A percentile compares a stretch with the other conserved stretches of the same genome.
Evolutionary conservation across 2,329 filamentous ascomycete genomes (phyloP).

Genomic region (Aaosphaeria arxii): DNA sequence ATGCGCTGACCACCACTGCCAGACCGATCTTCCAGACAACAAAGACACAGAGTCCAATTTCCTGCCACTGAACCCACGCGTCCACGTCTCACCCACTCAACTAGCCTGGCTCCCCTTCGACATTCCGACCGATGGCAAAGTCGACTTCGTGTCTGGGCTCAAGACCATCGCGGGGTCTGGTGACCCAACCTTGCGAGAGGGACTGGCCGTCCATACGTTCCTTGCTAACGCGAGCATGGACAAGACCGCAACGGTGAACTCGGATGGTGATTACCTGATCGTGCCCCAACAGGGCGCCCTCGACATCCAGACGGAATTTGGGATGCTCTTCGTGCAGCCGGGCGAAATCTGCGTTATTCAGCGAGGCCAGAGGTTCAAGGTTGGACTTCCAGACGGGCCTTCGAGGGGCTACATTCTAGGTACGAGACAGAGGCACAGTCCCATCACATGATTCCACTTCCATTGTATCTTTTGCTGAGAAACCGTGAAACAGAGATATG

Average conservation of each 20-base stretch:
- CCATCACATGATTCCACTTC: background rate
- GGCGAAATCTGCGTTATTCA: conserved; percentile 77
- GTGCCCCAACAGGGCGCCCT: conserved; percentile 72
- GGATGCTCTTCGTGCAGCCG: conserved; percentile 69
- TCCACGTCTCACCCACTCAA: conserved; percentile 37
- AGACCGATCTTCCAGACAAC: conserved; percentile 36
- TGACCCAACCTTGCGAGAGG: conserved; percentile 36
- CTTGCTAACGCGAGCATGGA: conserved; percentile 37
- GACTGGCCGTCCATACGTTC: conserved; percentile 33
- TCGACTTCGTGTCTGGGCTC: conserved; percentile 33
- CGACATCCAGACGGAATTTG: conserved; percentile 76
- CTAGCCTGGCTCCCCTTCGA: conserved; percentile 37
- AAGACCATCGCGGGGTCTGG: conserved; percentile 38
- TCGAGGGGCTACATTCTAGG: conserved; percentile 70
- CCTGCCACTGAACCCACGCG: conserved; percentile 31
- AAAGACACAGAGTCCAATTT: conserved; percentile 35
- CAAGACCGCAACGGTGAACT: conserved; percentile 49
- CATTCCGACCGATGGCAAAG: conserved; percentile 25
- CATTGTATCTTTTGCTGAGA: background rate
- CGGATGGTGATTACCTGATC: conserved; percentile 73
- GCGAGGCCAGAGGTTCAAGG: conserved; percentile 69
- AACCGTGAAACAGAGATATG: conserved; percentile 27
- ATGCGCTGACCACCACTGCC: conserved; percentile 19
- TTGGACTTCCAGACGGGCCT: conserved; percentile 60
- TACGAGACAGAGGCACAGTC: conserved; percentile 1